Conservation (phyloP, 163 green algal species). For the Chlorella variabilis region DNA sequence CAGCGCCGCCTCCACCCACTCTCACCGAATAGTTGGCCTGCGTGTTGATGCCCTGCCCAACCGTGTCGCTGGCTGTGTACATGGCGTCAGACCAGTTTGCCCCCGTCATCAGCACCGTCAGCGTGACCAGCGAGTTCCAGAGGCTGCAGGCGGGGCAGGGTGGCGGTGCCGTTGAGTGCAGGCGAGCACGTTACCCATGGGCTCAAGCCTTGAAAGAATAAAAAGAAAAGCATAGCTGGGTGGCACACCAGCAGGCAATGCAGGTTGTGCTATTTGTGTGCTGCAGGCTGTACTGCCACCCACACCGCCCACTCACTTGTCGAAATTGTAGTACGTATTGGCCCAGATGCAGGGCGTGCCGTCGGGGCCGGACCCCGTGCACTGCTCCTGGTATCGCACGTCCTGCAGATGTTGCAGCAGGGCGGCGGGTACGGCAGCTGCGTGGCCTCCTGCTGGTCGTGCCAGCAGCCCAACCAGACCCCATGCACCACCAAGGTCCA, state of each 20-base stretch:
- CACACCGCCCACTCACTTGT: slow-evolving; percentile 6
- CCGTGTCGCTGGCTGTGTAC: not conserved
- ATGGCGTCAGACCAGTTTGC: not conserved
- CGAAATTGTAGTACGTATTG: not conserved
- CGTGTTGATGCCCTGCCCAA: not conserved
- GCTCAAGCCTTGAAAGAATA: too few relatives aligned
- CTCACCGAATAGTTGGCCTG: not conserved
- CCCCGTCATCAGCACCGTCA: slow-evolving; percentile 5
- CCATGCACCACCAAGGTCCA: too few relatives aligned
- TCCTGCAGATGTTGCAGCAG: not conserved
- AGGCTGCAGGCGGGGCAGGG: not conserved
- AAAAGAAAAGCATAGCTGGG: too few relatives aligned
- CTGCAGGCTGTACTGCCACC: too few relatives aligned
- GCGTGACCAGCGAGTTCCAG: not conserved
- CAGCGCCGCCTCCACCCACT: too few relatives aligned
- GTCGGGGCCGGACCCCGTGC: not conserved
- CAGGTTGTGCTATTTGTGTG: too few relatives aligned
- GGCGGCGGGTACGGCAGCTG: not conserved
- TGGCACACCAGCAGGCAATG: too few relatives aligned
- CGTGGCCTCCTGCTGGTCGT: not conserved
- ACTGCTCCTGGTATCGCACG: not conserved
- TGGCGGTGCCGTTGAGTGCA: too few relatives aligned
- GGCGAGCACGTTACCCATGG: too few relatives aligned
- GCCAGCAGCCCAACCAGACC: too few relatives aligned
- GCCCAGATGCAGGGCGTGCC: not conserved